Base-by-base conservation (phyloP, 805 yeast species). In the Metschnikowia drakensbergensis region DNA sequence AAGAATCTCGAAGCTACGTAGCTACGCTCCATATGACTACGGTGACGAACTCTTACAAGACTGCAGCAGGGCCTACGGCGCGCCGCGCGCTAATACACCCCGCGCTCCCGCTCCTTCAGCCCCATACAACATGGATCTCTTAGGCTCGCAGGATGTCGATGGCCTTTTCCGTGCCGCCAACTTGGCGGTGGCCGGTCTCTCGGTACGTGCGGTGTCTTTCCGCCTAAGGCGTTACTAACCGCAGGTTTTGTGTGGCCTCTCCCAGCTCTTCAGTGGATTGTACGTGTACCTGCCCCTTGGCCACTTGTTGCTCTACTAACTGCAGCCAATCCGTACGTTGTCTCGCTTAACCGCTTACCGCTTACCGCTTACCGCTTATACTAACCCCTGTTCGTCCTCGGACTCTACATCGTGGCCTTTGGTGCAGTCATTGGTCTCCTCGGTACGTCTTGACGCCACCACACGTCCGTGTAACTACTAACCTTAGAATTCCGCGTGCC, bases 341-440 rank as follows among this genome's bases (percentile, higher is more conserved):
- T n/a, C n/a, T 25, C 22, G 8, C 7, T 25, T n/a, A n/a, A 9
- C 34, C 27, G 7, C 17, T 8, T 5, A 6, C 10, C 25, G 57
- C 7, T 13, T 25, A 9, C 34, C 27, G 7, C 17, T 8, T 5
- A 6, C 10, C 25, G 57, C 7, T 13, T 7, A 27, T 37, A 61
- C 66, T 65, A 61, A 63, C 63, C 10, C 13, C 65, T 74, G 63
- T 82, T 84, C 59, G 62, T 84, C 31, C 68, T 80, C 42, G 86
- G 87, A 1, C 39, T 84, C n/a, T 83, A 75, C 59, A 69, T 84
- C 22, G 67, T 82, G 28, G 69, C 70, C 4, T 68, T 83, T 41
- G 87, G 90, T 23, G 70, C 66, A 3, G 69, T 72, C 6, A 75
- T 84, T 46, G 80, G 81, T 6, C 68, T 72, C 40, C 65, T 80